Base-by-base conservation (phyloP, 345 rosid genomes). In the Eucalyptus sp. region DNA sequence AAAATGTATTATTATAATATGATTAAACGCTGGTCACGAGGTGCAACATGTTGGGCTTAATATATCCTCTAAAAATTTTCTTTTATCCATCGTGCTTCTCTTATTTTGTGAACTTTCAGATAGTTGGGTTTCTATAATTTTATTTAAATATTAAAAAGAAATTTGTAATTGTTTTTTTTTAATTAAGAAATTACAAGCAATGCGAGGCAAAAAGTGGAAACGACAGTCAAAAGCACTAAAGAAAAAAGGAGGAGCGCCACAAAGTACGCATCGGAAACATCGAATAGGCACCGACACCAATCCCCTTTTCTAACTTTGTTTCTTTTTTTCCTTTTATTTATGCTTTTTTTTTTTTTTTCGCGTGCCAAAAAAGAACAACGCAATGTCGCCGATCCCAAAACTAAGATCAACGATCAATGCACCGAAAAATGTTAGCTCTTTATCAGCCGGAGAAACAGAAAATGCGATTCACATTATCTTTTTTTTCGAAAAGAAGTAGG, bases 21-120 rank as follows among this genome's bases (percentile, higher is more conserved):
- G 10, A 52, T 3, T 52, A 52, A 56, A 24, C 0, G 1, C 0
- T 2, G 3, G 0, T 4, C 5, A 13, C 3, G 2, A 62, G 0
- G 9, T n/a, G 71, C 9, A 13, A 31, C 37, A 7, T n/a, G 37
- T 64, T 7, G 37, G 17, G 37, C 71, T 64, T 52, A 20, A 18
- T 8, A 52, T 52, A 3, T 2, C 37, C 4, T 29, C 71, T 13
- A 6, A n/a, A 13, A 29, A 13, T 2, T 29, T 13, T 13, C 3
- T 29, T 62, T 62, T n/a, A 4, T 62, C 1, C 2, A 62, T 62
- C 33, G 3, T 29, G 71, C 71, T n/a, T 14, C 3, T 64, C 29
- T 0, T 60, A 60, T 27, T 20, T 12, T 27, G 68, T 27, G 8
- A 13, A 62, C 16, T 62, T 62, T 29, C 1, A 0, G 7, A 27